phyloP scores from a whole-genome alignment of 306 rosid species.

The Argentina anserina region DNA sequence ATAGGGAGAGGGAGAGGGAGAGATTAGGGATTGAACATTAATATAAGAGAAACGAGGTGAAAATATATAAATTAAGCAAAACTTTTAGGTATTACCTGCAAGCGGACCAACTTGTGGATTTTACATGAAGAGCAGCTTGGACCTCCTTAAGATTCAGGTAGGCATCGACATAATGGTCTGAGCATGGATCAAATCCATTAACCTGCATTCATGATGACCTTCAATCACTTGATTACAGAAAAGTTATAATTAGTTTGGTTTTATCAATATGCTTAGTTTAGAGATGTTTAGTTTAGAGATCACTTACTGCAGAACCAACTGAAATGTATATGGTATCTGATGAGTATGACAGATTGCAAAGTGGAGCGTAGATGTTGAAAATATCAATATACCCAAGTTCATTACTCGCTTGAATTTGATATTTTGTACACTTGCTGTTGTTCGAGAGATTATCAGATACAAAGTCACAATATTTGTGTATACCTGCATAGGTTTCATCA shows the following conservation, averaged over 20 bases:
- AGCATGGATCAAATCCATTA: not conserved
- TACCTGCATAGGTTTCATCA: constrained; percentile 41
- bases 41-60: not conserved
- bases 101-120: constrained; percentile 17
- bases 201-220: not conserved
- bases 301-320: constrained; percentile 35
- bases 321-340: not conserved
- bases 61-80: not conserved
- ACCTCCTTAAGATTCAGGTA: constrained; percentile 26
- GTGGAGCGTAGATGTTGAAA: constrained; percentile 48
- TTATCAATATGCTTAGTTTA: no score
- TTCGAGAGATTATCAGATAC: not conserved
- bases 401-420: not conserved
- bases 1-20: not conserved
- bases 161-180: not conserved
- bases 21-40: not conserved
- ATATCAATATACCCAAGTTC: constrained; percentile 33
- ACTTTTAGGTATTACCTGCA: constrained; percentile 14
- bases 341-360: constrained; percentile 14
- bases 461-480: constrained; percentile 30
- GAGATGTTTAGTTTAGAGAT: no score
- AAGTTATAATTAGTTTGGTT: no score
- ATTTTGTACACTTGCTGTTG: constrained; percentile 8
- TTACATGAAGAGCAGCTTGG: constrained; percentile 52
- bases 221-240: no score